Conservation (phyloP, 2,329 filamentous ascomycete genomes). For the Calonectria pseudoturangicola region DNA sequence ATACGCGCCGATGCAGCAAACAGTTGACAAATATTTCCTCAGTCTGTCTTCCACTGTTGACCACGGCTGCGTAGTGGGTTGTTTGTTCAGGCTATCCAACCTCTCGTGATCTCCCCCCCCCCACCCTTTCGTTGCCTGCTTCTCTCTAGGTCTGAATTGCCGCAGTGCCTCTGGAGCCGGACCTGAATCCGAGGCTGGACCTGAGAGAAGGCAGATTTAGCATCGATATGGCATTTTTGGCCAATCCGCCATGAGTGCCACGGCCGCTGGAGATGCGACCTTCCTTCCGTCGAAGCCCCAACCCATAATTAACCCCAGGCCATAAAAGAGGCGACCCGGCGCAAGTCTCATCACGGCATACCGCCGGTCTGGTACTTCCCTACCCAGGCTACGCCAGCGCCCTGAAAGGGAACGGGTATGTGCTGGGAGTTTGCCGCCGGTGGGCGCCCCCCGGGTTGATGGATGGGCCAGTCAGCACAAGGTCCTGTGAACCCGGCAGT, state of each 20-base stretch:
- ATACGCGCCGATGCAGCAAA: constrained; percentile 22
- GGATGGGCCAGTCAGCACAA: constrained; percentile 50
- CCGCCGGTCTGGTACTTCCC: constrained; percentile 22
- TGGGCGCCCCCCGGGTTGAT: constrained; percentile 33
- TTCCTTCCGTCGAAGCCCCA: constrained; percentile 21
- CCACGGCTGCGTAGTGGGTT: not conserved
- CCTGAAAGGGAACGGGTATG: constrained; percentile 19
- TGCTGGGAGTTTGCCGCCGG: constrained; percentile 31
- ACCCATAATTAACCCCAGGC: constrained; percentile 31
- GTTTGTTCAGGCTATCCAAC: not conserved
- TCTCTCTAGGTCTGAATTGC: not conserved
- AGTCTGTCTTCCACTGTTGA: not conserved
- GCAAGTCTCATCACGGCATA: constrained; percentile 26
- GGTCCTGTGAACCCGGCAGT: constrained; percentile 55
- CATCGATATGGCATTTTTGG: constrained; percentile 27
- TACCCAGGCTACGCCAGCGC: constrained; percentile 14
- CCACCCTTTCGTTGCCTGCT: not conserved
- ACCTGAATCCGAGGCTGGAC: constrained; percentile 40
- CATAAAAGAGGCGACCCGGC: constrained; percentile 11
- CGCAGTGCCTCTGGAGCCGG: constrained; percentile 4
- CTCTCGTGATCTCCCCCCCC: not conserved
- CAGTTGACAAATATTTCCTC: constrained; percentile 37
- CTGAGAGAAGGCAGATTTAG: constrained; percentile 1
- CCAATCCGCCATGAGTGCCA: constrained; percentile 40
- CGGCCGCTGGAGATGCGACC: constrained; percentile 42